These are phyloP conservation scores for Barnettozyma vustinii DNA, from an alignment of 805 yeast species.

Conservation along the genomic window DNA sequence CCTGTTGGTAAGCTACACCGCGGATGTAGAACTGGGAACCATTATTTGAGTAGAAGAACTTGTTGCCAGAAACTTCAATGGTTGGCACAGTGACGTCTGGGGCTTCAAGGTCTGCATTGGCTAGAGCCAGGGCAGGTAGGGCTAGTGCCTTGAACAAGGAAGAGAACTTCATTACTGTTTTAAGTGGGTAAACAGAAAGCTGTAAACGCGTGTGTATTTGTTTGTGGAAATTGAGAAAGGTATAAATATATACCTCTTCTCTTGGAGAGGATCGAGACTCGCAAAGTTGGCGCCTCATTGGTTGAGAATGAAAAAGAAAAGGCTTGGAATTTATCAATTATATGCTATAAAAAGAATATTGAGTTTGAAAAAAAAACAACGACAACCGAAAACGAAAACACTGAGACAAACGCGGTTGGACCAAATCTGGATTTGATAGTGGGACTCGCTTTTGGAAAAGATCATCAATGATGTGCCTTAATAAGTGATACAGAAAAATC, in stretches of 20 bases:
- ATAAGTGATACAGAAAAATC: no score
- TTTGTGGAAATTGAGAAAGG: background rate
- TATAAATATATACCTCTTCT: no score
- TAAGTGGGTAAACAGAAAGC: no score
- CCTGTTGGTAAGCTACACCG: conserved; percentile 74
- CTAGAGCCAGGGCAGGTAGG: conserved; percentile 8
- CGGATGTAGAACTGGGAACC: conserved; percentile 72
- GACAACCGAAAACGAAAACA: background rate
- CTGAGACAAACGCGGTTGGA: no score
- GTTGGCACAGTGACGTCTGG: conserved; percentile 35
- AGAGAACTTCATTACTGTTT: conserved; percentile 4
- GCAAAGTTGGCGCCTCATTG: background rate
- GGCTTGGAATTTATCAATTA: background rate
- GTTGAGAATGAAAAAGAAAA: background rate
- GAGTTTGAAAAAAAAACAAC: no score
- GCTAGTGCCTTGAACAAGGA: conserved; percentile 4
- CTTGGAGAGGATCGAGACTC: background rate
- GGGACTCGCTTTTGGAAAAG: no score
- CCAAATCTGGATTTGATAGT: no score
- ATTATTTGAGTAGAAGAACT: conserved; percentile 62
- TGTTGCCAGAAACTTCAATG: conserved; percentile 58
- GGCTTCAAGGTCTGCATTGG: conserved; percentile 20
- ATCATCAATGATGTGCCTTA: no score
- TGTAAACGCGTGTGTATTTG: background rate
- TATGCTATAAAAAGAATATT: background rate